Evolutionary conservation across 345 rosid species (phyloP).

Genomic region (Noccaea caerulescens): DNA sequence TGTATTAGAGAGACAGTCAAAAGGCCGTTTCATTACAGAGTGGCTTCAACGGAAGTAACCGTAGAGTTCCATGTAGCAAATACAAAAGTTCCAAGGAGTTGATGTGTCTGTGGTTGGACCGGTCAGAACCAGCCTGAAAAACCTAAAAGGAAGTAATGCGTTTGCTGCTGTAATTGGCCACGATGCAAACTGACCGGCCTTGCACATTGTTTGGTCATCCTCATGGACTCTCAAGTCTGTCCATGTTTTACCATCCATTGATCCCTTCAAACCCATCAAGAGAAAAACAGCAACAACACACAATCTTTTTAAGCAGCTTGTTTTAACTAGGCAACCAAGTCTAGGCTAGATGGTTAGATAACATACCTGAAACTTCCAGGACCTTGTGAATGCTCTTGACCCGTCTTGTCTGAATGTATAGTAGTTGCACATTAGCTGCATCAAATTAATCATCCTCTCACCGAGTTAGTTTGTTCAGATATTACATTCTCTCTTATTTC

Average conservation of each 20-base stretch:
- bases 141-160: conserved; percentile 77
- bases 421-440: conserved; percentile 97
- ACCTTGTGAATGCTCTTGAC: conserved; percentile 71
- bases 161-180: conserved; percentile 77
- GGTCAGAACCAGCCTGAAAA: conserved; percentile 70
- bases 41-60: conserved; percentile 65
- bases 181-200: conserved; percentile 81
- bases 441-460: conserved; percentile 1
- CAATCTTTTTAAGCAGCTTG: conserved; percentile 11
- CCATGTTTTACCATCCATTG: conserved; percentile 78
- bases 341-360: neutral
- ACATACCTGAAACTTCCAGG: conserved; percentile 88
- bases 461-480: conserved; percentile 8
- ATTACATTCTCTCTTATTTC: neutral
- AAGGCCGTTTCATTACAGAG: conserved; percentile 6
- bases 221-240: conserved; percentile 73
- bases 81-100: conserved; percentile 79
- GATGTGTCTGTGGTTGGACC: conserved; percentile 74
- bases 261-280: conserved; percentile 60
- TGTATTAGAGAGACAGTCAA: conserved; percentile 13
- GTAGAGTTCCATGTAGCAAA: conserved; percentile 90
- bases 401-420: conserved; percentile 94
- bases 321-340: conserved; percentile 9
- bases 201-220: conserved; percentile 76
- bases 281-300: neutral